A percentile compares a stretch with the other conserved stretches of the same genome.
phyloP scores from a whole-genome alignment of 1,139 yeast species.

The Candida tetrigidarum region DNA sequence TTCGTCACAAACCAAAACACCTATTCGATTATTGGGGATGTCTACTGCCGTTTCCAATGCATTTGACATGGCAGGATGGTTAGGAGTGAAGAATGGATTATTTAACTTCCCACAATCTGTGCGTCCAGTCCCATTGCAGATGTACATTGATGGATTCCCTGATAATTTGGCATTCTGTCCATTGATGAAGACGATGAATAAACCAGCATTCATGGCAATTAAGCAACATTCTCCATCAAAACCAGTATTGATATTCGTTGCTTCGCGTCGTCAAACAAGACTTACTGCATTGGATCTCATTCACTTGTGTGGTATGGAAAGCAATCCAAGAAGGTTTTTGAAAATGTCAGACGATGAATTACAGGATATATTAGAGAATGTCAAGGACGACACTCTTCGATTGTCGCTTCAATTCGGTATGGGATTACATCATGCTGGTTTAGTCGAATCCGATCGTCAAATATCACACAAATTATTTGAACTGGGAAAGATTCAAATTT shows the following conservation, averaged over 20 bases:
- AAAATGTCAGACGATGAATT: slow-evolving; percentile 79
- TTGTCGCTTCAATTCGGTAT: slow-evolving; percentile 92
- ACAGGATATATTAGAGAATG: slow-evolving; percentile 60
- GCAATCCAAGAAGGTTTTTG: slow-evolving; percentile 86
- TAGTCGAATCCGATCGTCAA: slow-evolving; percentile 87
- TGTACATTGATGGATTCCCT: slow-evolving; percentile 98
- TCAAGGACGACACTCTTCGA: slow-evolving; percentile 87
- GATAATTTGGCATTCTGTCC: slow-evolving; percentile 95
- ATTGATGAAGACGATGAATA: slow-evolving; percentile 97
- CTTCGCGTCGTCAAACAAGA: slow-evolving; percentile 96
- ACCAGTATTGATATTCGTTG: slow-evolving; percentile 94
- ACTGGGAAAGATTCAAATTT: slow-evolving; percentile 81
- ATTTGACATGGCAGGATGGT: slow-evolving; percentile 98
- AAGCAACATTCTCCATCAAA: slow-evolving; percentile 93
- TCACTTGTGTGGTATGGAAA: slow-evolving; percentile 93
- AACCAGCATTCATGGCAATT: slow-evolving; percentile 96
- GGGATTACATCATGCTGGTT: slow-evolving; percentile 97
- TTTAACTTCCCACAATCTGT: slow-evolving; percentile 96
- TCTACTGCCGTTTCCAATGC: slow-evolving; percentile 99
- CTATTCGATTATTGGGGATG: slow-evolving; percentile 86
- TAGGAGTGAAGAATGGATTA: slow-evolving; percentile 86
- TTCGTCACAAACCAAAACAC: slow-evolving; percentile 72
- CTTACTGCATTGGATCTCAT: slow-evolving; percentile 92
- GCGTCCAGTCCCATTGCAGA: slow-evolving; percentile 96
- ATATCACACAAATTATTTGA: slow-evolving; percentile 88